Conservation (phyloP, 805 yeast species). For the Candida alai region DNA sequence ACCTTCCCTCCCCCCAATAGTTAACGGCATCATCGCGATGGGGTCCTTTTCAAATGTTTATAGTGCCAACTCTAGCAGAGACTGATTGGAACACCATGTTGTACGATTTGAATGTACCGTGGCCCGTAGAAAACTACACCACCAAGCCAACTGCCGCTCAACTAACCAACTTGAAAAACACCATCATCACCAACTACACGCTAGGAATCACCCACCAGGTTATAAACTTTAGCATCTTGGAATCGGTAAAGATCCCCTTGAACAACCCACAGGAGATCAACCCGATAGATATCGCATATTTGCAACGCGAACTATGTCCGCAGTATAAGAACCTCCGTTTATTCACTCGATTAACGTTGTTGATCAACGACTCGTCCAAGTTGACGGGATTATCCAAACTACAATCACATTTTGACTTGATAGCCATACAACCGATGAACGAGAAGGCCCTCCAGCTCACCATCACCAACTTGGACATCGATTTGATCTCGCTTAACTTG, state of each 20-base stretch:
- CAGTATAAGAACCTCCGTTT: slow-evolving; percentile 35
- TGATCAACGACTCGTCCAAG: slow-evolving; percentile 73
- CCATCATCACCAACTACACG: slow-evolving; percentile 49
- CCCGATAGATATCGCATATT: slow-evolving; percentile 30
- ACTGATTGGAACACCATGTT: slow-evolving; percentile 13
- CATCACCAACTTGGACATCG: slow-evolving; percentile 73
- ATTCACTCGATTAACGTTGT: slow-evolving; percentile 71
- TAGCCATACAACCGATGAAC: slow-evolving; percentile 75
- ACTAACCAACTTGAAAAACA: slow-evolving; percentile 42
- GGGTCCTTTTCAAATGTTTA: too few species aligned
- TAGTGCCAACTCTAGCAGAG: too few species aligned
- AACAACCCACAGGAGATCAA: slow-evolving; percentile 42
- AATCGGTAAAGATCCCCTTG: slow-evolving; percentile 49
- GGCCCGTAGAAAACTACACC: slow-evolving; percentile 57
- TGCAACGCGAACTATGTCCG: slow-evolving; percentile 12
- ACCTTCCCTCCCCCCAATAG: too few species aligned
- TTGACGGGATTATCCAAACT: slow-evolving; percentile 56
- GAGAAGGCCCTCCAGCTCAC: slow-evolving; percentile 78
- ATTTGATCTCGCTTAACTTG: slow-evolving; percentile 72
- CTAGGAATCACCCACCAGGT: slow-evolving; percentile 78
- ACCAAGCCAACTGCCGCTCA: slow-evolving; percentile 40
- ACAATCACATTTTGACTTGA: slow-evolving; percentile 60
- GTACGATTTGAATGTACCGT: slow-evolving; percentile 67
- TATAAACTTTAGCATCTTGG: slow-evolving; percentile 57
- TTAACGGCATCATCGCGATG: too few species aligned